Evolutionary conservation across 805 yeast genomes (phyloP), one percentile per base, ranked within the genome.

Genomic region (Wilhelminamyces savonicus): DNA sequence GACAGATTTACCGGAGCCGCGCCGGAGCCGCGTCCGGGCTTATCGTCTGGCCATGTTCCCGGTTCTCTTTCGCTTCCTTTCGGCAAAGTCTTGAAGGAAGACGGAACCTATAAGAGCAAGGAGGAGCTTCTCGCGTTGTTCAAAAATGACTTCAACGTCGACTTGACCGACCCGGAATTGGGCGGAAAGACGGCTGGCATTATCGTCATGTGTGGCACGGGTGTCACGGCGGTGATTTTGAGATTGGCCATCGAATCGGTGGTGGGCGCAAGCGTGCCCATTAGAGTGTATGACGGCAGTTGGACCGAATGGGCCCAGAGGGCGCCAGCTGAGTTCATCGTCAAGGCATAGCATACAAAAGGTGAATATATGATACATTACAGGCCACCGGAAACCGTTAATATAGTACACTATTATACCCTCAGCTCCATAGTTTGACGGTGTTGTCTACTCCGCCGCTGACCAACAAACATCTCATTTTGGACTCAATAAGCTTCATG

Each of bases 131-230:
- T 50, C 5, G 47, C 56, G 11, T 52, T 76, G 8, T 70, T 87
- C 40, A 48, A 48, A 30, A 24, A 34, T 3, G 62, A 56, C 8
- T 57, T 52, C 26, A 54, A 46, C 6, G 23, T 63, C 7, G 59
- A 56, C 24, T 52, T 69, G 23, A 28, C 48, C 13, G 35, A 44
- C 35, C 30, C 56, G 33, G 34, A 44, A 8, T 43, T 66, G 21
- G 53, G 52, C 24, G 58, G 47, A 13, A 55, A 64, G 12, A 79
- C 81, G 46, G 32, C 29, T 25, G 88, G 85, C 9, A 76, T 83
- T 13, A 76, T 92, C 28, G 82, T 82, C 23, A 76, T 84, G 84
- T 92, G 98, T 52, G 98, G 97, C 17, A 81, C 97, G 1, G 98
- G 97, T 26, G 97, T 92, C 28, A 80, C 97, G 8, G 97, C 97